Evolutionary conservation across 1,139 yeast genomes (phyloP), one percentile per base, ranked within the genome.

Genomic region (Debaryomyces coudertii): DNA sequence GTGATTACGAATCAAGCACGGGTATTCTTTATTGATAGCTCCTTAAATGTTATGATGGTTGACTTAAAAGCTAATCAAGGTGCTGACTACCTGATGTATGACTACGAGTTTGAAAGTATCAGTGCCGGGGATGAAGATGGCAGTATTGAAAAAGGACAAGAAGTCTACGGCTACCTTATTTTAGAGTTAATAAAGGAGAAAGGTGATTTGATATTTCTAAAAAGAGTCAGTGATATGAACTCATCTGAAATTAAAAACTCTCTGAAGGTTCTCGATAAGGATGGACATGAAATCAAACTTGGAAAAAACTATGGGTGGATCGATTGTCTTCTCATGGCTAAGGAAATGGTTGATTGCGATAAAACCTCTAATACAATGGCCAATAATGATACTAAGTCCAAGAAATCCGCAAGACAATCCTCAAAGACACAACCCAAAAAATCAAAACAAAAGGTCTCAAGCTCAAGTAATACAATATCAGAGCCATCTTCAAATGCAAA

Each of bases 31-130:
- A 65, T 74, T 31, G 77, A 72, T 48, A 61, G 65, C 2, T 43
- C 55, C 1, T 57, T 73, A 31, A 66, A 71, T 45, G 79, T 74
- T 2, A 70, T 70, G 65, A 50, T 73, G 53, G 70, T 75, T 11
- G 79, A 75, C 51, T 63, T 74, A 49, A 73, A 71, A 45, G 76
- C 77, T 57, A 65, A 82, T 76, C 49, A 84, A 68, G 76, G 82
- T 54, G 60, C 66, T n/a, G 83, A 82, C 53, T 82, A 85, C 49
- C 87, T 87, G 62, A 82, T 86, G 84, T 86, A 85, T 60, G 92
- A 86, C 62, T 86, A 84, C 62, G 93, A 86, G 57, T 85, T 86
- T 61, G 80, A 75, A 50, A 58, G 62, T 20, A 53, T 61, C 9
- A 59, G 62, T 1, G 66, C 63, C n/a, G 75, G 66, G 12, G 78